These are phyloP conservation scores for Akanthomyces uredinophilus DNA, from an alignment of 2,329 filamentous ascomycete species.

Conservation along the genomic window DNA sequence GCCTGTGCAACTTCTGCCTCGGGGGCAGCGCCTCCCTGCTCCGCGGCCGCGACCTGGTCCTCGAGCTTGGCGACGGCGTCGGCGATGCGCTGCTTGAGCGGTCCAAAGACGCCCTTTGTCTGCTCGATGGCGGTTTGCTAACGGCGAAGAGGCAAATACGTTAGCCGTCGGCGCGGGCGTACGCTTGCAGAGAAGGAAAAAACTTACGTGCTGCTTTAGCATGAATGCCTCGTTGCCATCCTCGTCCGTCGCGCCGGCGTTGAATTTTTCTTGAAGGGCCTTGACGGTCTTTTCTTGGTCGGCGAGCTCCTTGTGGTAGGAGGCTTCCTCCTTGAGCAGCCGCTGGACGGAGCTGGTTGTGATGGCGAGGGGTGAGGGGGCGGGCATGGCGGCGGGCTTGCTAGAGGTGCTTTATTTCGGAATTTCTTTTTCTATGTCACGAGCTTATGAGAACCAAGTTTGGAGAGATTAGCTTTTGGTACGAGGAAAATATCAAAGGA, in stretches of 20 bases:
- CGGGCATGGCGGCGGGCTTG: conserved; percentile 54
- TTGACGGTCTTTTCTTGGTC: conserved; percentile 68
- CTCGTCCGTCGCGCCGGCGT: conserved; percentile 43
- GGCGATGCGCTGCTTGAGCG: conserved; percentile 64
- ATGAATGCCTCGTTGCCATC: conserved; percentile 74
- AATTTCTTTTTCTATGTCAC: neutral
- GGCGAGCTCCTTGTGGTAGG: conserved; percentile 80
- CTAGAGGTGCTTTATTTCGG: neutral
- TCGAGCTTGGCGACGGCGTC: conserved; percentile 70
- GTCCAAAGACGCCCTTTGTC: conserved; percentile 76
- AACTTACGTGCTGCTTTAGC: conserved; percentile 77
- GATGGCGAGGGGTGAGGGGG: conserved; percentile 71
- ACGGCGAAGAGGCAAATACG: neutral
- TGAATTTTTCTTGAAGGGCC: conserved; percentile 59
- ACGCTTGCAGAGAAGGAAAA: neutral
- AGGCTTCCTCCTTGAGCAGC: conserved; percentile 84
- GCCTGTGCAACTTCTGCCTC: conserved; percentile 51
- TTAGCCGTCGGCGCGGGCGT: neutral
- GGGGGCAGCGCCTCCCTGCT: conserved; percentile 36
- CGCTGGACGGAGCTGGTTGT: conserved; percentile 74
- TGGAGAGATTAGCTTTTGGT: neutral
- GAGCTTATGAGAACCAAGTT: neutral
- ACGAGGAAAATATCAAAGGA: neutral
- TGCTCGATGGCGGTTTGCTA: conserved; percentile 80
- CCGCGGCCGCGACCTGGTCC: conserved; percentile 64